A percentile compares a stretch with the other conserved stretches of the same genome.
phyloP scores from a whole-genome alignment of 805 yeast genomes.

The Teunomyces barrocoloradensis region DNA sequence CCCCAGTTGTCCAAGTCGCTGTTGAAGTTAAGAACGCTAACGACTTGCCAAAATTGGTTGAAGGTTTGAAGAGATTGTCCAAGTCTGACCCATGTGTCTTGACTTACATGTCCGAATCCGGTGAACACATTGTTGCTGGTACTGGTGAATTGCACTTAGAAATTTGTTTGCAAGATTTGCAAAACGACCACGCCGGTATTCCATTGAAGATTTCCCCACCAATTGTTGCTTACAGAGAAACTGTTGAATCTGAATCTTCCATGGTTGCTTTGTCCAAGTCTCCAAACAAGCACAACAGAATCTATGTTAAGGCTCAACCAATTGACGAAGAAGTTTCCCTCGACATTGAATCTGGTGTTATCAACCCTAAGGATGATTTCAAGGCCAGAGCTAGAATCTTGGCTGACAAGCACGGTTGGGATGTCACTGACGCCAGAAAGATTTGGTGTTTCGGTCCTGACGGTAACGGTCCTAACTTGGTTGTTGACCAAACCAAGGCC shows the following conservation, averaged over 20 bases:
- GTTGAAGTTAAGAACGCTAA: constrained; percentile 99
- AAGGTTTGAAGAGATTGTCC: constrained; percentile 99
- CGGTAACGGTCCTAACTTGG: constrained; percentile 97
- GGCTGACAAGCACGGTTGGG: constrained; percentile 99
- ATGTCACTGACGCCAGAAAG: constrained; percentile 99
- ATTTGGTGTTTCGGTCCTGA: constrained; percentile 99
- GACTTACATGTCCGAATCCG: constrained; percentile 82
- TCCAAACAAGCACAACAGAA: constrained; percentile 99
- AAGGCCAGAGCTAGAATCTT: constrained; percentile 97
- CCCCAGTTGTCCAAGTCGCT: constrained; percentile 99
- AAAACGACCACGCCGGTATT: constrained; percentile 99
- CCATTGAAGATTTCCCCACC: constrained; percentile 98
- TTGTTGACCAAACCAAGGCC: constrained; percentile 99
- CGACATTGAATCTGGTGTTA: constrained; percentile 91
- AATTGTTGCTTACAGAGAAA: constrained; percentile 98
- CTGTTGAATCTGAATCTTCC: constrained; percentile 89
- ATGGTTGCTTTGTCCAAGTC: constrained; percentile 97
- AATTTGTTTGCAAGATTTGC: constrained; percentile 93
- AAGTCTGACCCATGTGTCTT: constrained; percentile 99
- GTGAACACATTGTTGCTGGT: constrained; percentile 99
- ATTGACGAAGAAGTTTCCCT: constrained; percentile 86
- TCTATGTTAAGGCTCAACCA: constrained; percentile 96
- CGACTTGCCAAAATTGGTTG: constrained; percentile 98
- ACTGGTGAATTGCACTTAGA: constrained; percentile 99
- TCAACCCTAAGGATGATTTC: constrained; percentile 95